Percentiles rank a stretch among this genome's conserved stretches.
Evolutionary conservation across 805 yeast genomes (phyloP).

Genomic region (Cyberlindnera mycetangii): DNA sequence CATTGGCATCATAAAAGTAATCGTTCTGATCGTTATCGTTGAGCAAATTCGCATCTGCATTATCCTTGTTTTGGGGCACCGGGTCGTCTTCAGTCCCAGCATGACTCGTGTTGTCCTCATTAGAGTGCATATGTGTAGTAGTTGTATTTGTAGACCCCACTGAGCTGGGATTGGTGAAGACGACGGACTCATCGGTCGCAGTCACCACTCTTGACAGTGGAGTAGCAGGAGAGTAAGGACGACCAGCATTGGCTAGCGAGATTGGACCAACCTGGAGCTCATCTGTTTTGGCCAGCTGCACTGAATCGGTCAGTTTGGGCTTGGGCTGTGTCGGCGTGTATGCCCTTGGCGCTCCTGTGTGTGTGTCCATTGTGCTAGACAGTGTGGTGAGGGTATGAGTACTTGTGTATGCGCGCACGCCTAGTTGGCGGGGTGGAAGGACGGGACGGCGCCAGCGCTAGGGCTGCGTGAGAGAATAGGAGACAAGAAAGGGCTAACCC

Average conservation of each 20-base stretch:
- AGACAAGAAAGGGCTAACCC: no score
- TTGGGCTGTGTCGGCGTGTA: not conserved
- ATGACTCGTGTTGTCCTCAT: not conserved
- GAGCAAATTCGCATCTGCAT: conserved; percentile 1
- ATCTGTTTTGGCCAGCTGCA: not conserved
- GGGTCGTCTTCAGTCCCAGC: not conserved
- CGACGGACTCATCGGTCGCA: conserved; percentile 25
- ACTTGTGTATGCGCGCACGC: no score
- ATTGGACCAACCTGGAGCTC: not conserved
- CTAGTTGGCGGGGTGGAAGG: no score
- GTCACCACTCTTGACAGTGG: conserved; percentile 25
- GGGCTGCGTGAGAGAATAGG: not conserved
- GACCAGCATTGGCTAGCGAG: not conserved
- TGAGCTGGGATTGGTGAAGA: conserved; percentile 28
- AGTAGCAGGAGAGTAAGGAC: conserved; percentile 10
- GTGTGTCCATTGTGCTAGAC: not conserved
- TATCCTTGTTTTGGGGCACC: conserved; percentile 2
- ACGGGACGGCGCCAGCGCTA: not conserved
- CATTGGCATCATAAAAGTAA: conserved; percentile 9
- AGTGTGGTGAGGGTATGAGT: no score
- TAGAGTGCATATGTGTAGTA: conserved; percentile 14
- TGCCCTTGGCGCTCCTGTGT: not conserved
- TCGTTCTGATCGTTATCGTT: not conserved
- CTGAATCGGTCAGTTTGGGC: not conserved
- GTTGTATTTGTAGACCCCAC: conserved; percentile 25